Percentiles rank a stretch among this genome's conserved stretches.
Evolutionary conservation across 352 stramenopile genomes (phyloP).

Genomic region (Globisporangium spiculum): DNA sequence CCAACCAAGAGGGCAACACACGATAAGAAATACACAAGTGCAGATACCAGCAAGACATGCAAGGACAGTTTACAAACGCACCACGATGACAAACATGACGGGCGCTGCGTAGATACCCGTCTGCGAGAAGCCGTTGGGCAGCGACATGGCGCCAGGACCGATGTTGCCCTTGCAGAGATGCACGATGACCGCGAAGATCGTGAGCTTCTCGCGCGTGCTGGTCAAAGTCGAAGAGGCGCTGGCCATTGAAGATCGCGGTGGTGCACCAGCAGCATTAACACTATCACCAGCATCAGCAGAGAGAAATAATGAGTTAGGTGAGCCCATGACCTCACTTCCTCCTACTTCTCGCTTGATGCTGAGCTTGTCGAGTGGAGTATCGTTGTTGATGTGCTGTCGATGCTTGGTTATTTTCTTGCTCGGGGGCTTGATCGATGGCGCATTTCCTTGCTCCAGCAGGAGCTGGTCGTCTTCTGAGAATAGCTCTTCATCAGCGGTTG

Average conservation of each 20-base stretch:
- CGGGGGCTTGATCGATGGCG: background rate
- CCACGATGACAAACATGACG: slow-evolving; percentile 58
- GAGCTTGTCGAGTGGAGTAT: background rate
- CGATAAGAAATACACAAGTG: background rate
- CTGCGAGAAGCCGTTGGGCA: slow-evolving; percentile 76
- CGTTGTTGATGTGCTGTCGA: background rate
- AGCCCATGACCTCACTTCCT: background rate
- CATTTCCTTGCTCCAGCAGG: background rate
- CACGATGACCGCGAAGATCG: slow-evolving; percentile 49
- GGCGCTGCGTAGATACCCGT: slow-evolving; percentile 60
- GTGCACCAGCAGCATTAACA: background rate
- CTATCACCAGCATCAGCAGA: background rate
- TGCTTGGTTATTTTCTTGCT: background rate
- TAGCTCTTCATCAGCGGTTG: background rate
- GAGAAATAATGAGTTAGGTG: background rate
- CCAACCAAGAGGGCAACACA: background rate
- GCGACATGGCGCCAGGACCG: slow-evolving; percentile 71
- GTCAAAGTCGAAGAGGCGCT: background rate
- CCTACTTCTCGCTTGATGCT: background rate
- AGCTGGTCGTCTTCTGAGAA: slow-evolving; percentile 9
- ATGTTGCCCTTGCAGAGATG: slow-evolving; percentile 81
- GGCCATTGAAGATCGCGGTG: background rate
- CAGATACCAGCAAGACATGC: background rate
- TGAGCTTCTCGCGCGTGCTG: slow-evolving; percentile 41
- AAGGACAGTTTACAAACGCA: slow-evolving; percentile 18